Evolutionary conservation across 106 monocot species (phyloP).

Genomic region (Phalaenopsis aphrodite): DNA sequence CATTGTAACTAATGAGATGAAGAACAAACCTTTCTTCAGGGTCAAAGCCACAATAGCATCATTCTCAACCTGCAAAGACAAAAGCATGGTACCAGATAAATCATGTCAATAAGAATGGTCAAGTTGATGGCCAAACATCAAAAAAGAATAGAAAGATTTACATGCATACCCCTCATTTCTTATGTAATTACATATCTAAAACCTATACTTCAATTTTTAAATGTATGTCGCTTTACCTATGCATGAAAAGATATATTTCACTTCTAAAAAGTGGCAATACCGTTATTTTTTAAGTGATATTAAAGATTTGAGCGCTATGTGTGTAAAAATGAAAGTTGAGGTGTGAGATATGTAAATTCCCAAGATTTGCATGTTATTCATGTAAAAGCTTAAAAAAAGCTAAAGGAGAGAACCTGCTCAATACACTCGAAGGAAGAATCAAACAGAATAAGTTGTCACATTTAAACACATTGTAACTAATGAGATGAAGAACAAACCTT

Average conservation of each 20-base stretch:
- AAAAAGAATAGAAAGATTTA: neutral
- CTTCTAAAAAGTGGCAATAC: too few species aligned
- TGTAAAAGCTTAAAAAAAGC: neutral
- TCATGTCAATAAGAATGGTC: neutral
- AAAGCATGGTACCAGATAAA: neutral
- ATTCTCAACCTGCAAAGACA: slow-evolving; percentile 76
- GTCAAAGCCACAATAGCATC: slow-evolving; percentile 73
- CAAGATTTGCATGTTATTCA: too few species aligned
- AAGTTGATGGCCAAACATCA: neutral
- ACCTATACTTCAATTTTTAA: too few species aligned
- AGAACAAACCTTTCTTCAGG: slow-evolving; percentile 62
- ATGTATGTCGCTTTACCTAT: too few species aligned
- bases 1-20: neutral
- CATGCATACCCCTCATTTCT: too few species aligned
- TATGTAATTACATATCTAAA: too few species aligned
- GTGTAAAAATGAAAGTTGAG: too few species aligned
- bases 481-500: slow-evolving; percentile 38
- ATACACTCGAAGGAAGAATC: neutral
- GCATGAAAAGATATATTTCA: too few species aligned
- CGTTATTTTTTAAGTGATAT: too few species aligned
- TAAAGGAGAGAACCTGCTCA: neutral
- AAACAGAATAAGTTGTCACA: neutral
- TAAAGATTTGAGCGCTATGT: too few species aligned
- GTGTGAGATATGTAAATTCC: too few species aligned
- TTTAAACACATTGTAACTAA: neutral